Evolutionary conservation across 176 grass and related monocot species (phyloP).

Genomic region (Cenchrus fungigraminus): DNA sequence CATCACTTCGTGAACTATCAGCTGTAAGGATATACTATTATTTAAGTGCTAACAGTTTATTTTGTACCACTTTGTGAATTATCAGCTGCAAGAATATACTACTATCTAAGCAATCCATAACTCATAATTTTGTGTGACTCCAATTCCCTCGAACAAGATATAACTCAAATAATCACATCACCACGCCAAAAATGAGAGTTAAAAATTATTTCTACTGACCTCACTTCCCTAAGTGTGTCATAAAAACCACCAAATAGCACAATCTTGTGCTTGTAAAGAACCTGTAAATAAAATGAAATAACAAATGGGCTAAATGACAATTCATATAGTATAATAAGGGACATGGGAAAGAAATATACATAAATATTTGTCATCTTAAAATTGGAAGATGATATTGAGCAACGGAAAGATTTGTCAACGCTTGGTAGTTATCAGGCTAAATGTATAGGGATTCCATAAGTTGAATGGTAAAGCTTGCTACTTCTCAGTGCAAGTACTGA

Average conservation of each 20-base stretch:
- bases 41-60: not conserved
- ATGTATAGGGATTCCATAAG: constrained; percentile 4
- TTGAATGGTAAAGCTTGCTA: not conserved
- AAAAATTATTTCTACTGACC: constrained; percentile 52
- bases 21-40: constrained; percentile 15
- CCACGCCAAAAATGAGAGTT: constrained; percentile 24
- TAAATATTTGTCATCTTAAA: not conserved
- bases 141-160: constrained; percentile 7
- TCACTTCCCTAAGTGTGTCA: constrained; percentile 97
- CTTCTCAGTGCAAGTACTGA: constrained; percentile 5
- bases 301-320: constrained; percentile 1
- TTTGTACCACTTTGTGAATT: constrained; percentile 25
- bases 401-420: not conserved
- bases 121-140: constrained; percentile 9
- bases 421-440: not conserved
- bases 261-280: constrained; percentile 99
- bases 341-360: not conserved
- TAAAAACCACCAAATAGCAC: constrained; percentile 98
- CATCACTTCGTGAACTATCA: constrained; percentile 26
- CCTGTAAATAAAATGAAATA: constrained; percentile 56
- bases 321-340: not conserved
- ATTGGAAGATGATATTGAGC: not conserved
- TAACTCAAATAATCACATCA: constrained; percentile 31
- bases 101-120: constrained; percentile 15
- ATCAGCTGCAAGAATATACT: constrained; percentile 29